Base-by-base conservation (phyloP, 305 asterid species). In the Fraxinus angustifolia region DNA sequence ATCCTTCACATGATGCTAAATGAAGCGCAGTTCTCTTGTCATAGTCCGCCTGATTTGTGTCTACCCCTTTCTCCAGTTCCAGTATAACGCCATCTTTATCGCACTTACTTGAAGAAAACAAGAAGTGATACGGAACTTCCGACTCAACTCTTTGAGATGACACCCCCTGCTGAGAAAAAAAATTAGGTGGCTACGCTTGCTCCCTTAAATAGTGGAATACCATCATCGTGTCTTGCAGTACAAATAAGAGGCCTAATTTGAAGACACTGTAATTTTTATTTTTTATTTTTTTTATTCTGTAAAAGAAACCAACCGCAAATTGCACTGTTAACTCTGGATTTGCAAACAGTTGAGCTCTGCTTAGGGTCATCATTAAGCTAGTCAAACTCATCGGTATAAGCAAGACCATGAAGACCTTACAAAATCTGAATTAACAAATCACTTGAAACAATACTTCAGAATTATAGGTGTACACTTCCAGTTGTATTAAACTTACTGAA, bases 1-100 rank as follows among this genome's bases (percentile, higher is more conserved):
- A 88, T 75, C 93, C 93, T 83, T 90, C 96, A 58, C 91, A 89
- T 35, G 96, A 79, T 10, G 94, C 96, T 79, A 91, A 83, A 83
- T 91, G 96, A 75, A 91, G 90, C 2, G 94, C 94, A 77, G 96
- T 91, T 70, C 94, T 88, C 83, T 82, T 89, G 56, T 91, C 96
- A 82, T 90, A 91, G 83, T 91, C 92, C 1, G 88, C 87, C 75
- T 89, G 81, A 80, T 90, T 90, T 12, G 87, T 81, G 33, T 84
- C 82, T 26, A 90, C 93, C 40, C 96, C 91, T 77, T 91, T 88
- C 31, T 36, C 82, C 45, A 90, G 87, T 82, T 88, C 90, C 84
- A 88, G 87, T 78, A 90, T 80, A 3, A 91, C 96, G 19, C 96
- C 96, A 12, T 74, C 85, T 83, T 83, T 88, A 80, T 91, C 92